phyloP scores from a whole-genome alignment of 1,284 basidiomycete species.

The Boletus smithii region DNA sequence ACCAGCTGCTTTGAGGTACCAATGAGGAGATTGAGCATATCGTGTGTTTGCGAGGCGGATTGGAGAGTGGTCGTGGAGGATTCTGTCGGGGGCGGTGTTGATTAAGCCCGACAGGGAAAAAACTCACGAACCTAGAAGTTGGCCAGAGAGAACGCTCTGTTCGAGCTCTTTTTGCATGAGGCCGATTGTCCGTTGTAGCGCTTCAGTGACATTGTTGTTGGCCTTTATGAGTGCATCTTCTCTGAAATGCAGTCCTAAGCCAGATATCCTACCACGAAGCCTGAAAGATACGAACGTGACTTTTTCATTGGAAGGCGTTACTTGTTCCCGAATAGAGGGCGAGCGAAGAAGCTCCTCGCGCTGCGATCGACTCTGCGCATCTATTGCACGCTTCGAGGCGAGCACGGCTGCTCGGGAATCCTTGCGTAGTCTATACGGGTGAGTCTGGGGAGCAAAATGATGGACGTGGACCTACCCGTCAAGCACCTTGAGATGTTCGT shows the following conservation, averaged over 20 bases:
- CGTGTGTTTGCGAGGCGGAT: slow-evolving; percentile 76
- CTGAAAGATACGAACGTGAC: slow-evolving; percentile 43
- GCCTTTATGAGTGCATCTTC: slow-evolving; percentile 87
- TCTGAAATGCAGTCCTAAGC: slow-evolving; percentile 34
- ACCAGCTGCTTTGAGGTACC: slow-evolving; percentile 79
- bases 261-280: not conserved
- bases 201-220: slow-evolving; percentile 83
- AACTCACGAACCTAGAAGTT: slow-evolving; percentile 70
- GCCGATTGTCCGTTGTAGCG: slow-evolving; percentile 77
- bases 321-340: slow-evolving; percentile 45
- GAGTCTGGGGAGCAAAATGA: slow-evolving; percentile 19
- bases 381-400: slow-evolving; percentile 67
- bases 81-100: slow-evolving; percentile 46
- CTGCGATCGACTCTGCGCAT: slow-evolving; percentile 53
- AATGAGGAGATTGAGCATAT: slow-evolving; percentile 72
- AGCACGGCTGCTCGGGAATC: slow-evolving; percentile 66
- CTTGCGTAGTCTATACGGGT: slow-evolving; percentile 48
- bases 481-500: slow-evolving; percentile 46
- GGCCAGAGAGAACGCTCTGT: slow-evolving; percentile 78
- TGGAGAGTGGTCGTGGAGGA: slow-evolving; percentile 74
- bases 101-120: not conserved
- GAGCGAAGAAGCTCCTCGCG: slow-evolving; percentile 64
- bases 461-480: slow-evolving; percentile 44
- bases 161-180: slow-evolving; percentile 91
- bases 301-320: slow-evolving; percentile 46